Evolutionary conservation across 1,139 yeast species (phyloP).

Genomic region (Nadsonia starkeyi-henricii): DNA sequence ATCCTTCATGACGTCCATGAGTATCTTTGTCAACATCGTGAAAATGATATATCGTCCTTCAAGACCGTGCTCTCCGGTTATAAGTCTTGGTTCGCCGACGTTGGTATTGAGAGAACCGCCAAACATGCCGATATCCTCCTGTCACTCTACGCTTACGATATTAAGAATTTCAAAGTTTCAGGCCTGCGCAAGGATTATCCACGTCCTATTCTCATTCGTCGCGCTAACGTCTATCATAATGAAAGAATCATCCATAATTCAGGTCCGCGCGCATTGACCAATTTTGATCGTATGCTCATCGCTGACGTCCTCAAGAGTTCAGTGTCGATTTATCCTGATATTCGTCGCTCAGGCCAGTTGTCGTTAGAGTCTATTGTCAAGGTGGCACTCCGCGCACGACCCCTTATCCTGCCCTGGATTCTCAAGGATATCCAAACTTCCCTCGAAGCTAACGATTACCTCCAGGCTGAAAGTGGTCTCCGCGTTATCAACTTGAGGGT

Average conservation of each 20-base stretch:
- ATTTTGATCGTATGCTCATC: conserved; percentile 48
- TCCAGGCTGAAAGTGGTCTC: conserved; percentile 56
- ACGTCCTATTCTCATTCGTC: conserved; percentile 59
- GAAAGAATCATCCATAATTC: conserved; percentile 64
- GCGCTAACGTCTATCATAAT: conserved; percentile 67
- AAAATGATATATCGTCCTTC: conserved; percentile 57
- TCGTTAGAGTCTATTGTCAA: conserved; percentile 60
- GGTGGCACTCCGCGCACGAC: conserved; percentile 52
- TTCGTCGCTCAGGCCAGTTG: conserved; percentile 58
- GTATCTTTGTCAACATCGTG: conserved; percentile 36
- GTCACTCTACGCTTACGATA: conserved; percentile 34
- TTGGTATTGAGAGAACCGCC: conserved; percentile 59
- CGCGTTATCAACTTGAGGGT: conserved; percentile 23
- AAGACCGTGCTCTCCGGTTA: conserved; percentile 52
- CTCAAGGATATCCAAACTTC: conserved; percentile 40
- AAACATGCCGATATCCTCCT: conserved; percentile 37
- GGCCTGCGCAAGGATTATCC: conserved; percentile 62
- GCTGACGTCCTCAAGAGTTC: conserved; percentile 57
- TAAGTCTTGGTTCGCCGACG: conserved; percentile 74
- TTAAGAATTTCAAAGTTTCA: conserved; percentile 32
- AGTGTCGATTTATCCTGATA: conserved; percentile 57
- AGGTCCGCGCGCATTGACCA: conserved; percentile 59
- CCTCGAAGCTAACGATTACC: conserved; percentile 38
- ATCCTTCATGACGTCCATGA: conserved; percentile 47
- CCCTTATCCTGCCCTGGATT: conserved; percentile 25